These are phyloP conservation scores for Linnemannia hyalina DNA, from an alignment of 192 early-diverging fungal species.

Conservation along the genomic window DNA sequence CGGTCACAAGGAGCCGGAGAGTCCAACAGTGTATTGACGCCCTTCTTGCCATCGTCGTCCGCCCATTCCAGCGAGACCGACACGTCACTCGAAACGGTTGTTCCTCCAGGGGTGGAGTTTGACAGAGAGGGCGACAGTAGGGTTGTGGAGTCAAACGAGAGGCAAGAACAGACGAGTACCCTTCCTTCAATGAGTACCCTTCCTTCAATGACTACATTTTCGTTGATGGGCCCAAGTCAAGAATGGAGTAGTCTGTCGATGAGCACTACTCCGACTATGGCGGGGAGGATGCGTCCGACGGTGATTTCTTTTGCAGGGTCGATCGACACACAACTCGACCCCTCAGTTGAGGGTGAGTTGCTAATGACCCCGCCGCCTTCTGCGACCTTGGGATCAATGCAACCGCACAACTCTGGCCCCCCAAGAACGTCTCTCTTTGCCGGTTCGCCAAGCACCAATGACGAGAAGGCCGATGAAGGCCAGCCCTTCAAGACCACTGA, in stretches of 20 bases:
- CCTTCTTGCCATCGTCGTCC: neutral
- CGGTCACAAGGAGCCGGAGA: neutral
- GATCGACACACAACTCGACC: neutral
- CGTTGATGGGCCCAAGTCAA: neutral
- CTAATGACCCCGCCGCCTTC: slow-evolving; percentile 27
- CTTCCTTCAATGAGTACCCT: neutral
- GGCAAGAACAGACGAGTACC: neutral
- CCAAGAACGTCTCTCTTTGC: neutral
- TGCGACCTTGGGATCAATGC: slow-evolving; percentile 12
- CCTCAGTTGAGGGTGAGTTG: neutral
- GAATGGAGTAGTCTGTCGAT: neutral
- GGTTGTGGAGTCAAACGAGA: neutral
- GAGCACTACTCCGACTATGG: neutral
- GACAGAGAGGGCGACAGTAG: neutral
- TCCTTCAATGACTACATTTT: neutral
- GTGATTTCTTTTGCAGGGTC: slow-evolving; percentile 6
- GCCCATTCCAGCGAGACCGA: neutral
- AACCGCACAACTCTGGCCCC: neutral
- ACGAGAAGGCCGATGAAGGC: neutral
- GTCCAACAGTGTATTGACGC: neutral
- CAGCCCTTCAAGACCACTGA: neutral
- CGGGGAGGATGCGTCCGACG: neutral
- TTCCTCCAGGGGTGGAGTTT: neutral
- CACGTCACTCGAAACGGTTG: neutral
- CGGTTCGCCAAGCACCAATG: neutral